These are phyloP conservation scores for Zasmidium angulare DNA, from an alignment of 2,329 filamentous ascomycete genomes.

Conservation along the genomic window DNA sequence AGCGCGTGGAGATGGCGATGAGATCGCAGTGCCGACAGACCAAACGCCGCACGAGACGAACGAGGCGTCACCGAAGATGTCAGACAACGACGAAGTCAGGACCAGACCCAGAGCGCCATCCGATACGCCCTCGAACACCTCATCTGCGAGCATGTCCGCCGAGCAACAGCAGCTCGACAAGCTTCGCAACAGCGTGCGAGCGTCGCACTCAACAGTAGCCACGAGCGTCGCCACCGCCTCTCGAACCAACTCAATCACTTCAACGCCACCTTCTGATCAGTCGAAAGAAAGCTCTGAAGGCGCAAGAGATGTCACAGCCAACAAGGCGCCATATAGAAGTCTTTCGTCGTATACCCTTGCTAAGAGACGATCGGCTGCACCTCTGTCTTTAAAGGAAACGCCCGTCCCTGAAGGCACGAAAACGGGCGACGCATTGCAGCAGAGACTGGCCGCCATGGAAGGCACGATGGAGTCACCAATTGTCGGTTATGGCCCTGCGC, in stretches of 20 bases:
- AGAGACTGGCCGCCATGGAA: neutral
- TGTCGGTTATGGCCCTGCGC: conserved; percentile 5
- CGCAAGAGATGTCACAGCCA: conserved; percentile 10
- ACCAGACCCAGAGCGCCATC: conserved; percentile 12
- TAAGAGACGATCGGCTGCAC: conserved; percentile 28
- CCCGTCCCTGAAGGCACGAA: neutral
- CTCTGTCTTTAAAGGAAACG: conserved; percentile 7
- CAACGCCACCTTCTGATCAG: conserved; percentile 25
- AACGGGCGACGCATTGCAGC: neutral
- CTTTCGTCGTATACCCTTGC: conserved; percentile 26
- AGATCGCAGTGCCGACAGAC: conserved; percentile 1
- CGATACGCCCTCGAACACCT: conserved; percentile 26
- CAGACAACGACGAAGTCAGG: conserved; percentile 5
- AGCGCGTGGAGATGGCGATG: neutral
- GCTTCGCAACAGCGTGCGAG: conserved; percentile 31
- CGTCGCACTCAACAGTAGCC: conserved; percentile 30
- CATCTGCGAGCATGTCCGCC: conserved; percentile 25
- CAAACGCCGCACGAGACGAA: conserved; percentile 10
- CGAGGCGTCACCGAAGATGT: conserved; percentile 5
- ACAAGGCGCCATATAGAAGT: conserved; percentile 21
- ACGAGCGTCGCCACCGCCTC: conserved; percentile 26
- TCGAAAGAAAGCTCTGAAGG: conserved; percentile 19
- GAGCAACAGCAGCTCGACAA: conserved; percentile 30
- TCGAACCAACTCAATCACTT: conserved; percentile 30
- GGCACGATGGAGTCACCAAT: conserved; percentile 16